Conservation (phyloP, 1,284 basidiomycete species). For the Papiliotrema flavescens region DNA sequence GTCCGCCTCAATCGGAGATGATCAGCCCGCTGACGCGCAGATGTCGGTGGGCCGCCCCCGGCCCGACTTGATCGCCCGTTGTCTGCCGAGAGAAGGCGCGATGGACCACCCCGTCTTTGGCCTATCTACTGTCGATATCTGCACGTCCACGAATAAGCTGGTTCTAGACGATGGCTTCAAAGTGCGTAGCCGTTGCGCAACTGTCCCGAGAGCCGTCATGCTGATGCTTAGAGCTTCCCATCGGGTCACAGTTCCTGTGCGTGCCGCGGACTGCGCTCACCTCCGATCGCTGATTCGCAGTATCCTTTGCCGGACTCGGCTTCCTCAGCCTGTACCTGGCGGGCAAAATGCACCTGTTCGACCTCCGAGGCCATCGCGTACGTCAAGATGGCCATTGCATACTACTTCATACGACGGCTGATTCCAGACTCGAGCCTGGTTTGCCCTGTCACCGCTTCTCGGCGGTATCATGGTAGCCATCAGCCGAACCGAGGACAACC, state of each 20-base stretch:
- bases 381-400: constrained; percentile 39
- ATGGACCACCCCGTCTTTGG: constrained; percentile 65
- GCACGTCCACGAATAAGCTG: constrained; percentile 62
- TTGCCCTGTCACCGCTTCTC: constrained; percentile 69
- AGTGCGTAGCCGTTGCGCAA: constrained; percentile 28
- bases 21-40: constrained; percentile 3
- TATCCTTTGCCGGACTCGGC: constrained; percentile 87
- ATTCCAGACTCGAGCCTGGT: constrained; percentile 73
- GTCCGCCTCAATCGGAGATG: neutral
- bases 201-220: neutral
- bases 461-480: constrained; percentile 84
- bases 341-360: constrained; percentile 89
- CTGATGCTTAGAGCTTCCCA: constrained; percentile 64
- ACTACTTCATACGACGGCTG: neutral
- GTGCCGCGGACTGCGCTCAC: constrained; percentile 1
- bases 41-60: constrained; percentile 77
- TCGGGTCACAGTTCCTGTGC: constrained; percentile 66
- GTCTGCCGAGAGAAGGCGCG: constrained; percentile 66
- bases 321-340: constrained; percentile 85
- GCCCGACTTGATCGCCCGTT: constrained; percentile 77
- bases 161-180: constrained; percentile 81
- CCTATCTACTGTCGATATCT: constrained; percentile 70
- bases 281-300: constrained; percentile 46
- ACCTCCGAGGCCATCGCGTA: constrained; percentile 72
- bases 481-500: constrained; percentile 83